Percentiles rank a stretch among this genome's conserved stretches.
These are phyloP conservation scores for Elaeagnus macrophylla DNA, from an alignment of 306 rosid genomes.

Conservation along the genomic window DNA sequence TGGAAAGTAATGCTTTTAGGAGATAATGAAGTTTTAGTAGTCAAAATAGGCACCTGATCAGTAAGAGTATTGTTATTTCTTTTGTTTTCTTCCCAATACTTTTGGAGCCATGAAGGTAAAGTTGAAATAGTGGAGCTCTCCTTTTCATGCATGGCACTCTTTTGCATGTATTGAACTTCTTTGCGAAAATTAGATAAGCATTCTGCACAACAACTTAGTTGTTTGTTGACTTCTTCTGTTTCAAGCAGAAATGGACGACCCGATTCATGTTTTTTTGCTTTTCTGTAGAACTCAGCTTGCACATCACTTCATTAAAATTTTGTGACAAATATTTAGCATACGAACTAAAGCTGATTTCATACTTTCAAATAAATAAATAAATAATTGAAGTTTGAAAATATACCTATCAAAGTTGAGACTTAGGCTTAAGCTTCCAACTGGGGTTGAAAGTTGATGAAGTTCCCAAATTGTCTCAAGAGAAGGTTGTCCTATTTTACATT, in stretches of 20 bases:
- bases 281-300: conserved; percentile 36
- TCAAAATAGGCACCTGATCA: conserved; percentile 26
- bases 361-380: background rate
- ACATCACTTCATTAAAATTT: conserved; percentile 24
- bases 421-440: conserved; percentile 62
- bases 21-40: background rate
- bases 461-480: conserved; percentile 76
- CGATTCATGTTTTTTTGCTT: conserved; percentile 27
- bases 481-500: conserved; percentile 52
- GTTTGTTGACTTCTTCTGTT: conserved; percentile 6
- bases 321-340: background rate
- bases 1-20: background rate
- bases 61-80: conserved; percentile 12
- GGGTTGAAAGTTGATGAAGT: conserved; percentile 66
- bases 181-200: conserved; percentile 39
- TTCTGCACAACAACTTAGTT: conserved; percentile 41
- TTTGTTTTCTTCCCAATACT: conserved; percentile 40
- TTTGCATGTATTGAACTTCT: conserved; percentile 16
- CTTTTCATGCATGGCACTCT: background rate
- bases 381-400: background rate
- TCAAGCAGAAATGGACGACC: background rate
- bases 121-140: conserved; percentile 7
- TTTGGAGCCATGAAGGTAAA: conserved; percentile 71
- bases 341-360: background rate
- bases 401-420: conserved; percentile 72